Percentiles rank a stretch among this genome's conserved stretches.
These are phyloP conservation scores for Candida boidinii DNA, from an alignment of 805 yeast genomes.

Conservation along the genomic window DNA sequence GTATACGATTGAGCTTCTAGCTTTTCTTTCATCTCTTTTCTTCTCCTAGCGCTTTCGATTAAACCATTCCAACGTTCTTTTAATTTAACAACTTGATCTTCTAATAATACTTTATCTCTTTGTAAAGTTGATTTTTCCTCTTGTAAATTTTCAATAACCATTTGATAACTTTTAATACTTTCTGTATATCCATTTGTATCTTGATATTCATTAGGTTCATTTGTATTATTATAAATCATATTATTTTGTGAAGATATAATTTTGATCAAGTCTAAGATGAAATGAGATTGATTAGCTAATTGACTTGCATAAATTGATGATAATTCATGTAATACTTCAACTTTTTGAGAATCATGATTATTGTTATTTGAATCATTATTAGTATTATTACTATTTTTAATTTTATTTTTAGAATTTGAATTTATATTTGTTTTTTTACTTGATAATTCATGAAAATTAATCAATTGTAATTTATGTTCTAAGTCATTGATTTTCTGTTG, in stretches of 20 bases:
- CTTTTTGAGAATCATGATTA: constrained; percentile 24
- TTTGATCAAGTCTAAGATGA: constrained; percentile 10
- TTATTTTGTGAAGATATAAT: constrained; percentile 1
- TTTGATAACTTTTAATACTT: constrained; percentile 6
- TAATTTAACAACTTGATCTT: constrained; percentile 39
- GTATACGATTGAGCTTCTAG: background rate
- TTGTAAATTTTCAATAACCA: constrained; percentile 18
- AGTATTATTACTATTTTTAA: no score
- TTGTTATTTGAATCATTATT: no score
- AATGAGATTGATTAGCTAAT: constrained; percentile 19
- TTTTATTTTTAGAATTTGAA: no score
- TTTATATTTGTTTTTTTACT: constrained; percentile 8
- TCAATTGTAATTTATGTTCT: constrained; percentile 22
- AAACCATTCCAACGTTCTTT: constrained; percentile 59
- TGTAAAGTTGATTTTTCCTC: constrained; percentile 16
- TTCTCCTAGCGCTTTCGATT: constrained; percentile 54
- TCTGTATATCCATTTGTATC: background rate
- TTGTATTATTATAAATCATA: constrained; percentile 2
- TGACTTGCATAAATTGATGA: constrained; percentile 23
- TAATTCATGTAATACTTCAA: constrained; percentile 16
- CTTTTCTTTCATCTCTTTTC: constrained; percentile 25
- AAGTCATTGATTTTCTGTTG: constrained; percentile 17
- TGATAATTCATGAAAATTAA: constrained; percentile 20
- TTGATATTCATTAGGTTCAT: constrained; percentile 3
- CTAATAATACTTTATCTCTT: constrained; percentile 29